Base-by-base conservation (phyloP, 2,329 filamentous ascomycete species). In the Dothistroma septosporum region DNA sequence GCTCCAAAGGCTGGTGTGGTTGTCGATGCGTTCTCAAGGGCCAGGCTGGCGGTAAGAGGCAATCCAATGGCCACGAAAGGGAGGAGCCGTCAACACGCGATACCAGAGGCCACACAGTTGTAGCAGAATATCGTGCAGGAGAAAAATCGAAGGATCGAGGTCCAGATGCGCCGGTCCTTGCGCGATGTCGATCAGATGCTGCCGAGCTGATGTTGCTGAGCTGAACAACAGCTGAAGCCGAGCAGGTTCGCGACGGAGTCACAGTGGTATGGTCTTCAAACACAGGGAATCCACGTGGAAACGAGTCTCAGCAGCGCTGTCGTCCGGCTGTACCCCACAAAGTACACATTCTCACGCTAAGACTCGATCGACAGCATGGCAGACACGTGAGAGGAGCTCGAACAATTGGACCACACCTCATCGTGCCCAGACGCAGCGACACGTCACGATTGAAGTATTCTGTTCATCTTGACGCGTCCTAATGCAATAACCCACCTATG, bases 1-100 rank as follows among this genome's bases (percentile, higher is more conserved):
- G 10, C 31, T 35, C 50, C 4, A 35, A 53, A 35, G 50, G 50
- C 50, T 53, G 50, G 50, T 53, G n/a, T 53, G n/a, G 21, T n/a
- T 11, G 12, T 21, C 16, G 21, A 52, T 52, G 11, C 46, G 16
- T 24, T 11, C 19, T 53, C 28, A 53, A 53, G 28, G 24, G 50
- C 19, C 7, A 53, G 50, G 28, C 50, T 53, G 50, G 50, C 31
- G 24, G 24, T 53, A 35, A n/a, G 50, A 53, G n/a, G 35, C 31
- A 28, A 35, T 31, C 16, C 50, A 28, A 53, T 53, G 50, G 50
- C 41, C 14, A 16, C n/a, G 41, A 19, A 19, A 16, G 41, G 2
- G 14, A 44, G n/a, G 5, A 8, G 41, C 19, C n/a, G 41, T 44
- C 41, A 16, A 3, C 19, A 44, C 16, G n/a, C 16, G 16, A n/a